A percentile compares a stretch with the other conserved stretches of the same genome.
These are phyloP conservation scores for Septoria petroselini DNA, from an alignment of 2,329 filamentous ascomycete genomes.

Conservation along the genomic window DNA sequence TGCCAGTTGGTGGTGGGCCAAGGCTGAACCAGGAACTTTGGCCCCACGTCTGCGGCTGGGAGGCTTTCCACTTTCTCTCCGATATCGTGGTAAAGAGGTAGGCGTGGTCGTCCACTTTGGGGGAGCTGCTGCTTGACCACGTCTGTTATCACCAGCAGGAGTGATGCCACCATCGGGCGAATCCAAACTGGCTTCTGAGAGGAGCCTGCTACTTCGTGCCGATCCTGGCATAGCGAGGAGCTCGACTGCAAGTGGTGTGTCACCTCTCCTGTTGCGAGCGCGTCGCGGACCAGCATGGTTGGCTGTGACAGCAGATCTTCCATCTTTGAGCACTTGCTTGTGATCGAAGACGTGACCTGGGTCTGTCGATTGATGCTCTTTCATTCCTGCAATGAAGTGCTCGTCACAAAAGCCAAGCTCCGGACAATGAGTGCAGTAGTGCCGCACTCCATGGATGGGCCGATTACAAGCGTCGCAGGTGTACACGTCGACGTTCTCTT, in stretches of 20 bases:
- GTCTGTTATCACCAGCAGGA: too few relatives aligned
- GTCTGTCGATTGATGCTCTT: neutral
- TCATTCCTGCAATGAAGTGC: conserved; percentile 6
- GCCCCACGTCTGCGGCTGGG: too few relatives aligned
- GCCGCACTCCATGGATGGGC: neutral
- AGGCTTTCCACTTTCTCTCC: too few relatives aligned
- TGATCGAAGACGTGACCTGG: conserved; percentile 4
- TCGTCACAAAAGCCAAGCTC: conserved; percentile 7
- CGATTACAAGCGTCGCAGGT: conserved; percentile 1
- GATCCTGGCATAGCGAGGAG: too few relatives aligned
- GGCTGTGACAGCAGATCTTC: neutral
- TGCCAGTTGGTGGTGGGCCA: neutral
- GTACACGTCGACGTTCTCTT: neutral
- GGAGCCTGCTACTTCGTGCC: too few relatives aligned
- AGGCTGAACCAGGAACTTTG: neutral
- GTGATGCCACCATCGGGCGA: too few relatives aligned
- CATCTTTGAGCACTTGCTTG: neutral
- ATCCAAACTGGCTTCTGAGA: too few relatives aligned
- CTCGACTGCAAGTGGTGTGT: neutral
- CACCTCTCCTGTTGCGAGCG: neutral
- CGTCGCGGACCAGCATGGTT: neutral
- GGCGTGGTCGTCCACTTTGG: too few relatives aligned
- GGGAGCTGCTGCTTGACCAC: too few relatives aligned
- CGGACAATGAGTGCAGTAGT: conserved; percentile 1
- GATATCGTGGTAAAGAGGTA: neutral